Conservation (phyloP, 495 filamentous ascomycete species). For the Cercophora scortea region DNA sequence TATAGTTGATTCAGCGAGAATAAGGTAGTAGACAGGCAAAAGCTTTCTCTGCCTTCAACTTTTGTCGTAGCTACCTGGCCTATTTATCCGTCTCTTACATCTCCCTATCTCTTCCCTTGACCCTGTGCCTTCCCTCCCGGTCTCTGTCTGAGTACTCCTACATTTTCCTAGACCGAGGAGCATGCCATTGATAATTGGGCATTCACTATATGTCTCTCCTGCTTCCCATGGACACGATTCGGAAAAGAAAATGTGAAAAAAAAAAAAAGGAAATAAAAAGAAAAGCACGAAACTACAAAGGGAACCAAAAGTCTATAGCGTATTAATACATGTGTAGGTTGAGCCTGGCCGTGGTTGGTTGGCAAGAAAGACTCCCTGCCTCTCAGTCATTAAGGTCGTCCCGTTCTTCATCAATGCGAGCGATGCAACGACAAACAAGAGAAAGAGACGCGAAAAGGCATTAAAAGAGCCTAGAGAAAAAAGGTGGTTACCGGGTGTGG, state of each 20-base stretch:
- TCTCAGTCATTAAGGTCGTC: neutral
- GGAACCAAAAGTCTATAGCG: slow-evolving; percentile 7
- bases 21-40: too few relatives aligned
- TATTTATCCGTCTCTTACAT: too few relatives aligned
- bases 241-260: neutral
- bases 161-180: too few relatives aligned
- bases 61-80: too few relatives aligned
- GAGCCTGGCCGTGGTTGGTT: neutral
- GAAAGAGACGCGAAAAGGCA: neutral
- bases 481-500: too few relatives aligned
- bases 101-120: too few relatives aligned
- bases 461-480: neutral
- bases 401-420: neutral
- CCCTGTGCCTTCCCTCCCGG: too few relatives aligned
- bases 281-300: neutral
- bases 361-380: neutral
- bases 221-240: neutral
- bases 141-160: too few relatives aligned
- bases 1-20: too few relatives aligned
- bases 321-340: slow-evolving; percentile 13
- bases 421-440: neutral
- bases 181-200: too few relatives aligned
- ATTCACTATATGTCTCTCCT: too few relatives aligned
- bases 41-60: too few relatives aligned
- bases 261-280: slow-evolving; percentile 3